Evolutionary conservation across 2,329 filamentous ascomycete genomes (phyloP), one percentile per base, ranked within the genome.

Genomic region (Talaromyces piceae): DNA sequence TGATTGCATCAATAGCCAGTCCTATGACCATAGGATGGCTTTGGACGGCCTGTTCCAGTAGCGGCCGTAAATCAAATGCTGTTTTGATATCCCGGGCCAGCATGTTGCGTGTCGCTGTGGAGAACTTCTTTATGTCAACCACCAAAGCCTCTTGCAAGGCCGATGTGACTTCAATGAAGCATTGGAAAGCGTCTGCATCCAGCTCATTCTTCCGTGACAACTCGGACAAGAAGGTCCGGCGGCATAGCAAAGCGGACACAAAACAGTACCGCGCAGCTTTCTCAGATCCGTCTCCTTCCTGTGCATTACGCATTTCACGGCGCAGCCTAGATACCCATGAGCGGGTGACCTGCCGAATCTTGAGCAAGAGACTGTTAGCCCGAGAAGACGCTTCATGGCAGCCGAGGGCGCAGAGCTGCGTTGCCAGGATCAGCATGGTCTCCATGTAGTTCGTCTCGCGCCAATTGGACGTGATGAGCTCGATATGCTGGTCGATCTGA

Each of bases 391-490:
- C 28, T 4, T 54, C 43, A 52, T 58, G 27, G 63, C 57, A 20
- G 45, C 56, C 47, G 59, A 72, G 1, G 63, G 57, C 60, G 13
- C 56, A 59, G 1, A 72, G 18, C 2, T 78, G 73, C 0, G 81
- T 59, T 0, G 69, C 58, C 0, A 86, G 57, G 0, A 72, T 77
- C 4, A 84, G 71, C 1, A 85, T 49, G 0, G 76, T 70, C 4
- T 80, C 75, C 80, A 87, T 84, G 12, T 73, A 72, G 47, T 78
- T 63, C 0, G 66, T 68, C 54, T 87, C 83, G 0, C 81, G 72
- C 77, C 81, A 84, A 41, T 81, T 86, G 0, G 67, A 62, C 0
- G 63, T 59, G 6, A 87, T 75, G 0, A 62, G 59, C 0, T 67
- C 59, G 0, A 86, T 51, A 1, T 73, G 72, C n/a, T 62, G 53